Evolutionary conservation across 1,284 basidiomycete genomes (phyloP), one percentile per base, ranked within the genome.

Genomic region (Somion occarium): DNA sequence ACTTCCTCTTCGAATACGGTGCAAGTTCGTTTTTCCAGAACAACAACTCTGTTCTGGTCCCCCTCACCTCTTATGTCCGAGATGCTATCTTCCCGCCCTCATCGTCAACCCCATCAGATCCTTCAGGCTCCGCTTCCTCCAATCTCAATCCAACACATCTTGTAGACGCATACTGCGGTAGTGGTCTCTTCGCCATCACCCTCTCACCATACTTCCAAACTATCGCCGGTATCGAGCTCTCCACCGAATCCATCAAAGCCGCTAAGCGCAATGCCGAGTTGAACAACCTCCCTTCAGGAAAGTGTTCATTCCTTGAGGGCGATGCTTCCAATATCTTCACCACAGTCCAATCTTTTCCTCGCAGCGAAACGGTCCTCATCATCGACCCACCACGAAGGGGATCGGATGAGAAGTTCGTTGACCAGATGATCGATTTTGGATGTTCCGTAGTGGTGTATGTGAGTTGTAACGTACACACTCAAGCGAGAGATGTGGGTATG

Each of bases 21-120:
- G 93, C 91, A 1, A 85, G 88, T 39, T 86, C 88, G 3, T 98
- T 98, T 75, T 98, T 98, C 79, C 96, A 99, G 67, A 98, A 98
- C 76, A 99, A 99, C 76, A 96, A 96, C 65, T 85, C 88, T 18
- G 91, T 98, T 49, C 82, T 99, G 15, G 75, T 85, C 5, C 83
- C 90, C 0, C 79, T 99, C 46, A 88, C 92, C 5, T 69, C 80
- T 53, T 93, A 95, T 69, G 91, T 97, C 51, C 79, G 80, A 50
- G 76, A 85, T 38, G 82, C 87, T 44, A 84, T 93, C 61, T 83
- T 88, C 63, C 74, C 59, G 18, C 11, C 18, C 53, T n/a, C n/a
- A n/a, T n/a, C n/a, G n/a, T n/a, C n/a, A n/a, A n/a, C n/a, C n/a
- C n/a, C n/a, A n/a, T n/a, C n/a, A n/a, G 37, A 15, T 11, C 26